Percentiles rank a stretch among this genome's conserved stretches.
These are phyloP conservation scores for Populus tomentosa DNA, from an alignment of 441 rosid genomes.

Conservation along the genomic window DNA sequence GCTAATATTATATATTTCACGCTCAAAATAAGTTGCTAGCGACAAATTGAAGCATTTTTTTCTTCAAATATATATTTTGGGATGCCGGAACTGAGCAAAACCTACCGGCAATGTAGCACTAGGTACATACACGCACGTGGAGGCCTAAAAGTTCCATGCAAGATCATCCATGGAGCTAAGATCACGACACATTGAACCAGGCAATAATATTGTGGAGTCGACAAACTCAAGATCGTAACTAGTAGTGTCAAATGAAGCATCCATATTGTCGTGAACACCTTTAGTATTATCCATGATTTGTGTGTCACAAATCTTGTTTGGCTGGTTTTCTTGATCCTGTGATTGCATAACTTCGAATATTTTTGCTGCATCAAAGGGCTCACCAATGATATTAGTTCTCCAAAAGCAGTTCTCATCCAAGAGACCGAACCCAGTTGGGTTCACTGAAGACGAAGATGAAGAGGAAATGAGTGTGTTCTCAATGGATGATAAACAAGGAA, in stretches of 20 bases:
- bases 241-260: slow-evolving; percentile 38
- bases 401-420: slow-evolving; percentile 32
- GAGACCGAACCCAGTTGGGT: slow-evolving; percentile 25
- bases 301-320: background rate
- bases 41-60: background rate
- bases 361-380: slow-evolving; percentile 12
- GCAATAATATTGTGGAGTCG: slow-evolving; percentile 33
- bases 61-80: background rate
- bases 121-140: background rate
- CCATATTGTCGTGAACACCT: slow-evolving; percentile 22
- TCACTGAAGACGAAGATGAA: slow-evolving; percentile 13
- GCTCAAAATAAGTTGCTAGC: background rate
- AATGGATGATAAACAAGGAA: slow-evolving; percentile 20
- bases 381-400: slow-evolving; percentile 13
- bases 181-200: slow-evolving; percentile 42
- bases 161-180: slow-evolving; percentile 53
- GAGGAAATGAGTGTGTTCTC: slow-evolving; percentile 18
- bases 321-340: slow-evolving; percentile 7
- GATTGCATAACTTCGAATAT: slow-evolving; percentile 17
- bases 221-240: slow-evolving; percentile 47
- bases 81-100: background rate
- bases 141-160: slow-evolving; percentile 55
- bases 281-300: slow-evolving; percentile 8
- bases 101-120: background rate
- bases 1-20: background rate